These are phyloP conservation scores for Pseudovirgaria hyperparasitica DNA, from an alignment of 2,329 filamentous ascomycete genomes.

Conservation along the genomic window DNA sequence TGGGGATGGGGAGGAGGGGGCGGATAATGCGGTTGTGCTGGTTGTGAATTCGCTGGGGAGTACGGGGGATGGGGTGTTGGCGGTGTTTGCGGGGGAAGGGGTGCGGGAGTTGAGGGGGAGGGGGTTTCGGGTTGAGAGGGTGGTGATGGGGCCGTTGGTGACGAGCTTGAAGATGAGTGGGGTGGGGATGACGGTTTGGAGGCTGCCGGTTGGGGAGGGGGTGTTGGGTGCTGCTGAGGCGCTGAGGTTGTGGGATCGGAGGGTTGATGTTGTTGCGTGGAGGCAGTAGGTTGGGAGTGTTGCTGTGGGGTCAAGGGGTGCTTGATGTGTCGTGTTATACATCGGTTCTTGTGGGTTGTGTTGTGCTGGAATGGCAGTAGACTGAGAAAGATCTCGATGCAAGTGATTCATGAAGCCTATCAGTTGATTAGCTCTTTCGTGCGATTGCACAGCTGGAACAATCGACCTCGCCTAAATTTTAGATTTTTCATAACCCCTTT, in stretches of 20 bases:
- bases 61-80: conserved; percentile 22
- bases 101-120: conserved; percentile 14
- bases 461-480: too few relatives aligned
- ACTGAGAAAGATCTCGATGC: too few relatives aligned
- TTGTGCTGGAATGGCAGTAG: too few relatives aligned
- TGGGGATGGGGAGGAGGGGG: too few relatives aligned
- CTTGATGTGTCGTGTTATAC: too few relatives aligned
- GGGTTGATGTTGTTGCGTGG: conserved; percentile 23
- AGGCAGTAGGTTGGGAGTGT: too few relatives aligned
- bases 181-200: conserved; percentile 25
- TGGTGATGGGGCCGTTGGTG: conserved; percentile 21
- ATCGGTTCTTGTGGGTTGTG: too few relatives aligned
- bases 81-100: conserved; percentile 21
- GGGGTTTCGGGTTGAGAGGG: conserved; percentile 18
- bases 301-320: too few relatives aligned
- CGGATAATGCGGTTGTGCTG: conserved; percentile 20
- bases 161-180: conserved; percentile 26
- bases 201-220: conserved; percentile 17
- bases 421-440: too few relatives aligned
- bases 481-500: too few relatives aligned
- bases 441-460: too few relatives aligned
- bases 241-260: conserved; percentile 20
- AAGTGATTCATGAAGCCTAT: too few relatives aligned
- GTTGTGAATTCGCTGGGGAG: conserved; percentile 23
- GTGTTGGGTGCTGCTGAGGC: conserved; percentile 13